Conservation (phyloP, 1,284 basidiomycete genomes). For the Leccinum solheimii region DNA sequence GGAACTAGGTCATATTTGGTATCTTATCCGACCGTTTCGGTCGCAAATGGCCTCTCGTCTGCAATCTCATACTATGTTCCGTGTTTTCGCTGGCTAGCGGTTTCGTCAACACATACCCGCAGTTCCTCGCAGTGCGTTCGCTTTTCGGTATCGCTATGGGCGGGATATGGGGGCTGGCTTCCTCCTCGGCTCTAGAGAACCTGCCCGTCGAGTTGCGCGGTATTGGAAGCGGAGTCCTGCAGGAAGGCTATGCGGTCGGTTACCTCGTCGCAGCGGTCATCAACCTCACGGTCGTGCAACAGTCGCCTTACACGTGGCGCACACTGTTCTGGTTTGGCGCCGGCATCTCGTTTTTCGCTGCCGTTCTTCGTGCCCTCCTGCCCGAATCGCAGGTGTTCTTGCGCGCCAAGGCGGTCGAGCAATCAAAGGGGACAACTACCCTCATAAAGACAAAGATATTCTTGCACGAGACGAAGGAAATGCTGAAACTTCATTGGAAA, state of each 20-base stretch:
- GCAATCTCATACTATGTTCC: constrained; percentile 73
- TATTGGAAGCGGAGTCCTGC: constrained; percentile 80
- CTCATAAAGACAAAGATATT: constrained; percentile 70
- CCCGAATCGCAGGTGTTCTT: constrained; percentile 85
- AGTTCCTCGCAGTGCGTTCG: constrained; percentile 74
- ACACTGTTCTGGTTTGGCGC: constrained; percentile 68
- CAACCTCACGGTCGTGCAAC: constrained; percentile 73
- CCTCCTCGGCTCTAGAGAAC: constrained; percentile 84
- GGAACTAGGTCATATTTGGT: constrained; percentile 69
- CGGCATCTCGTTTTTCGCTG: constrained; percentile 76
- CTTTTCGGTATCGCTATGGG: constrained; percentile 90
- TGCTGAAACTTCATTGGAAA: constrained; percentile 86
- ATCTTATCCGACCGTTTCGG: constrained; percentile 84
- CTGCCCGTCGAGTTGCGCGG: constrained; percentile 87
- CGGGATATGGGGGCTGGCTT: constrained; percentile 77
- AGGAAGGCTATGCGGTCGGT: constrained; percentile 77
- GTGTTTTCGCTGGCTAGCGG: constrained; percentile 78
- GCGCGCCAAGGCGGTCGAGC: constrained; percentile 54
- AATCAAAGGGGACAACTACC: constrained; percentile 40
- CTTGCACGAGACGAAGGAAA: constrained; percentile 66
- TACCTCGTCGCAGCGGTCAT: constrained; percentile 69
- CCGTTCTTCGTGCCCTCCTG: constrained; percentile 65
- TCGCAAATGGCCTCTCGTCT: constrained; percentile 88
- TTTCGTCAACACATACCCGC: constrained; percentile 65
- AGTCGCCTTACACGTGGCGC: constrained; percentile 54